Evolutionary conservation across 768 basidiomycete species (phyloP), one percentile per base, ranked within the genome.

Genomic region (Leccinum uliginosum): DNA sequence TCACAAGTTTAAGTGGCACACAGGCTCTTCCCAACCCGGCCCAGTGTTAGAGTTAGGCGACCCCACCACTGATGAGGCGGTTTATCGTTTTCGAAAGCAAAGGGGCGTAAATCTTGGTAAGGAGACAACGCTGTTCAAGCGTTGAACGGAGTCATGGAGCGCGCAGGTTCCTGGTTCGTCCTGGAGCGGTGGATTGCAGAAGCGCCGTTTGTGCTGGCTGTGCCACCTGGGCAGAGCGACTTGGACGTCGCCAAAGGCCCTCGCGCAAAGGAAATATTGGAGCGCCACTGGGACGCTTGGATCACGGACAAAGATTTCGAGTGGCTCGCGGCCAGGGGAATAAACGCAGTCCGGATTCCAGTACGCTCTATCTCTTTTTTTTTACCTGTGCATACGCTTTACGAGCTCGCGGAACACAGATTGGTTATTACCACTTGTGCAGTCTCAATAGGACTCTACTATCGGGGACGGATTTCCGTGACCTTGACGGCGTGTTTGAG

Each of bases 71-170:
- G 55, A 60, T n/a, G 62, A 62, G 10, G 62, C 66, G 23, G 30
- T 81, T 47, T 78, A 82, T 63, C 77, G 82, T 35, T 87, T 83
- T 72, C 79, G 90, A 60, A 86, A 84, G 64, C 89, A 89, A 63
- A 78, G 84, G 53, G 90, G 90, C n/a, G 84, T 91, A 6, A 93
- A 93, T 68, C 80, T 93, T 10, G 90, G 90, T 85, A 67, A 67
- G 58, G 55, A 27, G 51, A 23, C 19, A 29, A 40, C 24, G 45
- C 40, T 27, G 57, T 50, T 30, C 59, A 55, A 35, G 8, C 26
- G 14, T 44, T 32, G 47, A 50, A 40, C 47, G 30, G 45, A 56
- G 60, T 61, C 58, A 64, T 51, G 40, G 12, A 53, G 54, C 26
- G 8, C 21, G 26, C 57, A 89, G 87, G 87, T 1, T 85, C 81